Conservation (phyloP, 768 basidiomycete species). For the Calocybe indica region DNA sequence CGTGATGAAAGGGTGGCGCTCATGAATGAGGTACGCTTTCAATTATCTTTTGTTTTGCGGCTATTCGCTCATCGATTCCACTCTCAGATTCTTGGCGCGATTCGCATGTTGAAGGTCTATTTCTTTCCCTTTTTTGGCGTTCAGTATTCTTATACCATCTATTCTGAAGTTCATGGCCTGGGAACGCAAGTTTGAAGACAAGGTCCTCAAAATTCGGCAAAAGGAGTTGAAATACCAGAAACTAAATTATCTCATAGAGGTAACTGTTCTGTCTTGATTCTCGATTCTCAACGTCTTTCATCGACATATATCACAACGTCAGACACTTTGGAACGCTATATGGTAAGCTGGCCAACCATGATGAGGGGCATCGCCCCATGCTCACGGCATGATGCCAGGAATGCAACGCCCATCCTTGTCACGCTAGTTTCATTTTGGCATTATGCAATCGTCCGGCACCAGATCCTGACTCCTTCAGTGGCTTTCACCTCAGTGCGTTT, state of each 20-base stretch:
- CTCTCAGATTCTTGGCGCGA: constrained; percentile 71
- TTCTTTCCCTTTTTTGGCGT: neutral
- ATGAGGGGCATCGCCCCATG: neutral
- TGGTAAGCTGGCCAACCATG: constrained; percentile 21
- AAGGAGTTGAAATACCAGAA: constrained; percentile 82
- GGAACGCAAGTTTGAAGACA: constrained; percentile 86
- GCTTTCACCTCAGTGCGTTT: constrained; percentile 69
- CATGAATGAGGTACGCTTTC: constrained; percentile 65
- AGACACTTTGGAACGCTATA: constrained; percentile 43
- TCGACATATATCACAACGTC: neutral
- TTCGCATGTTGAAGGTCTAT: constrained; percentile 78
- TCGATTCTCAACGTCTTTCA: neutral
- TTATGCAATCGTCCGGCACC: constrained; percentile 64
- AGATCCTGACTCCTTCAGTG: constrained; percentile 72
- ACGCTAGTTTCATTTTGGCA: constrained; percentile 63
- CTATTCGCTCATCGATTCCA: too few relatives aligned
- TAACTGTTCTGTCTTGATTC: constrained; percentile 15
- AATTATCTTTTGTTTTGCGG: neutral
- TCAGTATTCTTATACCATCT: neutral
- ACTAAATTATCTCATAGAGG: constrained; percentile 84
- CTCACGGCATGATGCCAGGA: constrained; percentile 27
- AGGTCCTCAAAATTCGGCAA: constrained; percentile 65
- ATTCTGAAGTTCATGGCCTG: constrained; percentile 76
- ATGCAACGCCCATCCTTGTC: constrained; percentile 59
- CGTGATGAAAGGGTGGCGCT: constrained; percentile 85